A percentile compares a stretch with the other conserved stretches of the same genome.
Evolutionary conservation across 192 early-diverging fungal species (phyloP).

Genomic region (Podila clonocystis): DNA sequence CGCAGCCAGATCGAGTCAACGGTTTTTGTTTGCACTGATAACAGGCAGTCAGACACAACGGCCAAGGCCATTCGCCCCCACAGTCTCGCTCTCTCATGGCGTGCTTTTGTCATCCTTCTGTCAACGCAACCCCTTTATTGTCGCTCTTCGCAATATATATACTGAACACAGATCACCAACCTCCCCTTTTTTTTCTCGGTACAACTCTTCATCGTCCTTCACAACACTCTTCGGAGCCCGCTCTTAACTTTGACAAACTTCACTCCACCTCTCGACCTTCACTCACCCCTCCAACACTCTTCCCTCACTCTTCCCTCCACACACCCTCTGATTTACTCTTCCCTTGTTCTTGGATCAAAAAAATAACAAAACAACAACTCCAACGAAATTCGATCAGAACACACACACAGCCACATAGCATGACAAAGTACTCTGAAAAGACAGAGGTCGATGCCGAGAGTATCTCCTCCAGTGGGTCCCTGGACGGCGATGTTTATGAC

Average conservation of each 20-base stretch:
- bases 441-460: conserved; percentile 38
- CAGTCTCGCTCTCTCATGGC: not conserved
- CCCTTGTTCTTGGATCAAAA: too few relatives aligned
- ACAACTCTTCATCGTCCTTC: not conserved
- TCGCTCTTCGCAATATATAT: not conserved
- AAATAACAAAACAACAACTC: not conserved
- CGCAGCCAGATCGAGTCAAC: not conserved
- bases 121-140: not conserved
- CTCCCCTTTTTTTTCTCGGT: not conserved
- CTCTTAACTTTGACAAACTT: not conserved
- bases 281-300: not conserved
- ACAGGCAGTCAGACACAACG: not conserved
- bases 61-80: not conserved
- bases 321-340: not conserved
- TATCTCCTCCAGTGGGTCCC: conserved; percentile 28
- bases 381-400: not conserved
- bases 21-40: not conserved
- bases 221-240: not conserved
- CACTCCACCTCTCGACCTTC: not conserved
- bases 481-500: conserved; percentile 19
- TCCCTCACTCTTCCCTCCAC: not conserved
- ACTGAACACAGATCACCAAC: not conserved
- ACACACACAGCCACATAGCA: not conserved
- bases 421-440: conserved; percentile 19
- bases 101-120: not conserved